A percentile compares a stretch with the other conserved stretches of the same genome.
phyloP scores from a whole-genome alignment of 352 stramenopile species.

The Globisporangium cylindrosporum region DNA sequence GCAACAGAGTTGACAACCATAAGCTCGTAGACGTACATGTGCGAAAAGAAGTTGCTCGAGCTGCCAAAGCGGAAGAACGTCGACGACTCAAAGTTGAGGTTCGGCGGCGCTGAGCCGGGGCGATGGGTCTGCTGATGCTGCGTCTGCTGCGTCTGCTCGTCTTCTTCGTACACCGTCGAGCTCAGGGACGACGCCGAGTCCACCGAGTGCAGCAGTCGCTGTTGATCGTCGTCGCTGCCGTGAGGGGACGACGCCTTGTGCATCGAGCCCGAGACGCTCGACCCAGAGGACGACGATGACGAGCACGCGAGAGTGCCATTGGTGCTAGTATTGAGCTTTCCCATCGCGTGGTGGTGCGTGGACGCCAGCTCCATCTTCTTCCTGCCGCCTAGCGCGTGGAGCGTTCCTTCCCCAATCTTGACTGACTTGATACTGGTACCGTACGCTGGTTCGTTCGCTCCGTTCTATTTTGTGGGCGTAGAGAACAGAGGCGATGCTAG shows the following conservation, averaged over 20 bases:
- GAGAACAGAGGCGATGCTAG: neutral
- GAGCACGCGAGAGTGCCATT: neutral
- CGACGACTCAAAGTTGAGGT: conserved; percentile 40
- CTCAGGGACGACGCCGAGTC: conserved; percentile 24
- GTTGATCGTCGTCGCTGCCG: conserved; percentile 15
- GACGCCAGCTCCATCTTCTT: conserved; percentile 14
- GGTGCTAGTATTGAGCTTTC: neutral
- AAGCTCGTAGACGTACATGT: conserved; percentile 23
- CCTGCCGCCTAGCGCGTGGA: neutral
- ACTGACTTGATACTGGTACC: neutral
- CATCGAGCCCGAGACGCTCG: conserved; percentile 1
- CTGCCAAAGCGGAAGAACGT: conserved; percentile 46
- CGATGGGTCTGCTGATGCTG: conserved; percentile 12
- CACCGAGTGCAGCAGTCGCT: conserved; percentile 18
- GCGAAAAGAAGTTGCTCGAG: conserved; percentile 43
- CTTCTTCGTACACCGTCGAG: conserved; percentile 27
- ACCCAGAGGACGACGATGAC: neutral
- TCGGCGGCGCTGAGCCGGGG: conserved; percentile 18
- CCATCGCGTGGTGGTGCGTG: conserved; percentile 3
- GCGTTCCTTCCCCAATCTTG: conserved; percentile 13
- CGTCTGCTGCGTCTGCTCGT: conserved; percentile 19
- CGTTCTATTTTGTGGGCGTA: neutral
- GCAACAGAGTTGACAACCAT: neutral
- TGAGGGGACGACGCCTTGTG: conserved; percentile 15
- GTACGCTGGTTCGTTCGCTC: conserved; percentile 1